A percentile compares a stretch with the other conserved stretches of the same genome.
phyloP scores from a whole-genome alignment of 2,329 filamentous ascomycete genomes.

The Ophiostoma perfectum region DNA sequence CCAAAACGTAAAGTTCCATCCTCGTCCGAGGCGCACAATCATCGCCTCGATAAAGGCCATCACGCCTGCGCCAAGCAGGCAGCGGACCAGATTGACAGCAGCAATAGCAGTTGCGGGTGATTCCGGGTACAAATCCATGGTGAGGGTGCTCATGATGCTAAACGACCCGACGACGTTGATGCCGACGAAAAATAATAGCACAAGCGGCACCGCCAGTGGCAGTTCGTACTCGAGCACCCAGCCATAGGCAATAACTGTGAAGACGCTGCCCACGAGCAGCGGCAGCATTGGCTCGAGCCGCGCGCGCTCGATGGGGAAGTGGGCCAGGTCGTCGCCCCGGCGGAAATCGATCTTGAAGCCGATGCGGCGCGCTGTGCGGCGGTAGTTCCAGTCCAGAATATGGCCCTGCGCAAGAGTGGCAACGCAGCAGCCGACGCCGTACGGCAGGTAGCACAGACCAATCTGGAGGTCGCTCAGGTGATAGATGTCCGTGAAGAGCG shows the following conservation, averaged over 20 bases:
- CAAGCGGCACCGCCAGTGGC: conserved; percentile 50
- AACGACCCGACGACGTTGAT: conserved; percentile 57
- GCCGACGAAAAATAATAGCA: conserved; percentile 53
- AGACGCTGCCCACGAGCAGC: conserved; percentile 49
- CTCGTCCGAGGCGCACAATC: conserved; percentile 51
- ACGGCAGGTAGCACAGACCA: conserved; percentile 51
- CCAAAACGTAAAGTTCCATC: conserved; percentile 59
- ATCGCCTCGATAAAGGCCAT: conserved; percentile 57
- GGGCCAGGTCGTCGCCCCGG: conserved; percentile 47
- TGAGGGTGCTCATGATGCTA: conserved; percentile 56
- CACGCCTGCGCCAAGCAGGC: conserved; percentile 53
- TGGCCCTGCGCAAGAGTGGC: conserved; percentile 52
- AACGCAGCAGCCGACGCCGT: conserved; percentile 46
- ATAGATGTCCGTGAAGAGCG: conserved; percentile 49
- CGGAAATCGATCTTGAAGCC: conserved; percentile 57
- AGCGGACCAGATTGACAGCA: conserved; percentile 60
- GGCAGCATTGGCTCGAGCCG: conserved; percentile 51
- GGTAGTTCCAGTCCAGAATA: conserved; percentile 63
- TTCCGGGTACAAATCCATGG: conserved; percentile 58
- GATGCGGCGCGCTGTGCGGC: conserved; percentile 56
- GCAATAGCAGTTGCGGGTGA: conserved; percentile 58
- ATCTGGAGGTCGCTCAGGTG: conserved; percentile 46
- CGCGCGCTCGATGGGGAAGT: conserved; percentile 52
- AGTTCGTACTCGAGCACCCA: conserved; percentile 43
- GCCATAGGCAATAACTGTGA: conserved; percentile 50